phyloP scores from a whole-genome alignment of 495 filamentous ascomycete genomes.

The Talaromyces liani region DNA sequence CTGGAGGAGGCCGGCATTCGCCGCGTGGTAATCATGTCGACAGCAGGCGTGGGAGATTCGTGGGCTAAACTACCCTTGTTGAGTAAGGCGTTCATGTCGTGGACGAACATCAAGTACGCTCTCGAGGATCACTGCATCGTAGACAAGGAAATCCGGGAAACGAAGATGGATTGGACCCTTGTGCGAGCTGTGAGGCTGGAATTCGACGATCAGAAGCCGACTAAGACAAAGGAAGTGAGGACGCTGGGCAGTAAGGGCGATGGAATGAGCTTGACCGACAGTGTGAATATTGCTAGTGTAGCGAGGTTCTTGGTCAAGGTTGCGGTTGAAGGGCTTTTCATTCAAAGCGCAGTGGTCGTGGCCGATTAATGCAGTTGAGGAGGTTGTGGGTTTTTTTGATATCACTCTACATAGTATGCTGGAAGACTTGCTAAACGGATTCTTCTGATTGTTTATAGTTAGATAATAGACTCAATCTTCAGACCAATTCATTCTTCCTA shows the following conservation, averaged over 20 bases:
- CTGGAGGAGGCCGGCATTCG: constrained; percentile 30
- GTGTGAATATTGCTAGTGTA: constrained; percentile 19
- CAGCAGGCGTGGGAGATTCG: constrained; percentile 38
- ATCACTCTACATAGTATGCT: constrained; percentile 11
- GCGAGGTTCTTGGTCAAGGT: constrained; percentile 23
- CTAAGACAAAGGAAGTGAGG: constrained; percentile 18
- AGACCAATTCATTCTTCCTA: no score
- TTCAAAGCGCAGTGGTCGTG: constrained; percentile 19
- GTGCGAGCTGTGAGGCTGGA: constrained; percentile 31
- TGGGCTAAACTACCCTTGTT: constrained; percentile 36
- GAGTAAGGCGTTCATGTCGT: constrained; percentile 30
- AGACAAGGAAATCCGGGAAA: constrained; percentile 30
- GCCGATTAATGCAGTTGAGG: constrained; percentile 11
- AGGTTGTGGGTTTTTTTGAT: constrained; percentile 14
- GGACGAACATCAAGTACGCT: constrained; percentile 37
- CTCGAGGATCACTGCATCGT: constrained; percentile 37
- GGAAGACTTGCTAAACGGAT: neutral
- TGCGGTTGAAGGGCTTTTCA: constrained; percentile 15
- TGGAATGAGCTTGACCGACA: constrained; percentile 21
- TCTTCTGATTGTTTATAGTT: neutral
- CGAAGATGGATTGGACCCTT: constrained; percentile 33
- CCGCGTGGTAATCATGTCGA: constrained; percentile 37
- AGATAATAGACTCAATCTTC: neutral
- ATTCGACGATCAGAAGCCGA: constrained; percentile 21
- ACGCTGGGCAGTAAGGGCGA: constrained; percentile 20